Conservation (phyloP, 257 asterid species). For the Solanum sejunctum region DNA sequence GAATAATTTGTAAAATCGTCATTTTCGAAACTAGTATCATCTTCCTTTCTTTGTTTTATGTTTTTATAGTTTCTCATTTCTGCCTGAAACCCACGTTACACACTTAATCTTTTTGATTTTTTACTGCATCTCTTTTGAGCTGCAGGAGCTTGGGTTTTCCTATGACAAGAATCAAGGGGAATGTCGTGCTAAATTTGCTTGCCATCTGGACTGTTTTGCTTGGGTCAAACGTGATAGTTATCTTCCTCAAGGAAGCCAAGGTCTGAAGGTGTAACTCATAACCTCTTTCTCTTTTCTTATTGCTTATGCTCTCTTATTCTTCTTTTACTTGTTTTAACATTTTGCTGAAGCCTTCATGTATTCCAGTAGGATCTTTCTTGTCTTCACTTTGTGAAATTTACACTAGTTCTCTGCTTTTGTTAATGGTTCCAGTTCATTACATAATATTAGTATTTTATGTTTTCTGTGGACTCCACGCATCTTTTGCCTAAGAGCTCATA, state of each 20-base stretch:
- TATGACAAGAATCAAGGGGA: conserved; percentile 92
- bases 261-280: conserved; percentile 59
- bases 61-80: not conserved
- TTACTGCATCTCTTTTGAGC: conserved; percentile 6
- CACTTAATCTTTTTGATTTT: not conserved
- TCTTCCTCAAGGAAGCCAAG: conserved; percentile 99
- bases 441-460: not conserved
- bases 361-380: not conserved
- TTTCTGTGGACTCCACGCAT: not conserved
- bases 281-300: not conserved
- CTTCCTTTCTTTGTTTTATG: not conserved
- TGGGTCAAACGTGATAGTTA: conserved; percentile 99
- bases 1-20: not conserved
- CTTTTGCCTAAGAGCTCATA: not conserved
- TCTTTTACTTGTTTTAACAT: conserved; percentile 3
- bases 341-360: not conserved
- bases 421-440: not conserved
- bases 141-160: conserved; percentile 92
- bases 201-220: conserved; percentile 97
- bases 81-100: not conserved
- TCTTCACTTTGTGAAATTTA: not conserved
- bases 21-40: not conserved
- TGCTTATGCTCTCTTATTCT: not conserved
- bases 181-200: conserved; percentile 95
- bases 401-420: not conserved